Percentiles rank a stretch among this genome's conserved stretches.
Evolutionary conservation across 768 basidiomycete genomes (phyloP).

Genomic region (Phanerochaete carnosa): DNA sequence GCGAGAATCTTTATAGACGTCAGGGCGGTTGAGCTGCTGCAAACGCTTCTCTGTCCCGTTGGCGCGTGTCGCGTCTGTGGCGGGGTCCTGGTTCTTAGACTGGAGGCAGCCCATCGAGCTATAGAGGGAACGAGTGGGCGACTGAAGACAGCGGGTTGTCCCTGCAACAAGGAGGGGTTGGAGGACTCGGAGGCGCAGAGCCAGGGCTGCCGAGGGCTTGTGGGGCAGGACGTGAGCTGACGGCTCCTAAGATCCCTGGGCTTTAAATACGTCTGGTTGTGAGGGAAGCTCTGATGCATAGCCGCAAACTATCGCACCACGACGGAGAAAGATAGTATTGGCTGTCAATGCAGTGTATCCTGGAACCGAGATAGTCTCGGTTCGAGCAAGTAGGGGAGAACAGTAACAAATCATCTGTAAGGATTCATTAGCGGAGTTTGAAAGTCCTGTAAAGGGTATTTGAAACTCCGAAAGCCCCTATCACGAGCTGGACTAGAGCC

Average conservation of each 20-base stretch:
- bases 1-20: slow-evolving; percentile 17
- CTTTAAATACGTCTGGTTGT: not conserved
- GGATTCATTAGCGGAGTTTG: no score
- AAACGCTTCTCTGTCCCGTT: slow-evolving; percentile 5
- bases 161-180: not conserved
- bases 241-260: not conserved
- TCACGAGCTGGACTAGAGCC: no score
- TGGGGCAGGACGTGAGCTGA: not conserved
- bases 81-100: slow-evolving; percentile 4
- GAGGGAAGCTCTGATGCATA: not conserved
- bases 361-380: not conserved
- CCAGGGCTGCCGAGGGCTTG: not conserved
- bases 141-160: not conserved
- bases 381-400: no score
- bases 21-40: slow-evolving; percentile 22
- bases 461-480: no score
- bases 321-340: not conserved
- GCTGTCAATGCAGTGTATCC: not conserved
- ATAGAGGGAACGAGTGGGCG: not conserved
- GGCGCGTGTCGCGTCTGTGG: not conserved
- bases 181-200: not conserved
- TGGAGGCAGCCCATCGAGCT: slow-evolving; percentile 5
- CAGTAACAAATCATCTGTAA: no score
- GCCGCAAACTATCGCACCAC: not conserved
- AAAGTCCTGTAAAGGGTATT: no score